phyloP scores from a whole-genome alignment of 306 rosid genomes.

The Vachellia collinsii region DNA sequence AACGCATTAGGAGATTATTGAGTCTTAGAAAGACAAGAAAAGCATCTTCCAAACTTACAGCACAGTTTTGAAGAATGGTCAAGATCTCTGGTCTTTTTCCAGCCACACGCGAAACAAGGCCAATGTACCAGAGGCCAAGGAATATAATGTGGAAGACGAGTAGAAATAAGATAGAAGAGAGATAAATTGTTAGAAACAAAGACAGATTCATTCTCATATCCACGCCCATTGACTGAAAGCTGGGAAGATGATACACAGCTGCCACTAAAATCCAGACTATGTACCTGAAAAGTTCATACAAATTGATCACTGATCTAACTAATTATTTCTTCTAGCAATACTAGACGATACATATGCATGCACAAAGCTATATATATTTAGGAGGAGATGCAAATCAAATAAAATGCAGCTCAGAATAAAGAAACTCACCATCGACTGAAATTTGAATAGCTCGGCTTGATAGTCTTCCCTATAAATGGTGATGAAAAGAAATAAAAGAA shows the following conservation, averaged over 20 bases:
- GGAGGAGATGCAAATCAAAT: background rate
- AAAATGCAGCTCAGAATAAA: background rate
- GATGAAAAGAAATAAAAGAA: slow-evolving; percentile 99
- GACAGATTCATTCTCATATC: slow-evolving; percentile 98
- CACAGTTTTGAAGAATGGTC: slow-evolving; percentile 93
- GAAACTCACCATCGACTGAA: slow-evolving; percentile 95
- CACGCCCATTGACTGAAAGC: slow-evolving; percentile 98
- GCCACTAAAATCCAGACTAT: slow-evolving; percentile 94
- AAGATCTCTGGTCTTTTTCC: slow-evolving; percentile 88
- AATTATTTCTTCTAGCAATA: slow-evolving; percentile 7
- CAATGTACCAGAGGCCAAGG: slow-evolving; percentile 92
- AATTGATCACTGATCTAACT: slow-evolving; percentile 32
- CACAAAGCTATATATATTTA: background rate
- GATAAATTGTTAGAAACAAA: slow-evolving; percentile 81
- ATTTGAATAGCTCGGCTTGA: slow-evolving; percentile 98
- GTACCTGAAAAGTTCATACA: slow-evolving; percentile 66
- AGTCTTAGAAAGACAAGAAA: slow-evolving; percentile 27
- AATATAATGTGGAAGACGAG: slow-evolving; percentile 84
- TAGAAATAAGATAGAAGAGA: slow-evolving; percentile 92
- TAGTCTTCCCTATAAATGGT: slow-evolving; percentile 94
- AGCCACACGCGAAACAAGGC: slow-evolving; percentile 97
- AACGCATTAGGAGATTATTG: slow-evolving; percentile 37
- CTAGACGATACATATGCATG: background rate
- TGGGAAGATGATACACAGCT: slow-evolving; percentile 97
- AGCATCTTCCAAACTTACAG: slow-evolving; percentile 63